A percentile compares a stretch with the other conserved stretches of the same genome.
Conservation (phyloP, 352 stramenopile species). For the Globisporangium yorkense region DNA sequence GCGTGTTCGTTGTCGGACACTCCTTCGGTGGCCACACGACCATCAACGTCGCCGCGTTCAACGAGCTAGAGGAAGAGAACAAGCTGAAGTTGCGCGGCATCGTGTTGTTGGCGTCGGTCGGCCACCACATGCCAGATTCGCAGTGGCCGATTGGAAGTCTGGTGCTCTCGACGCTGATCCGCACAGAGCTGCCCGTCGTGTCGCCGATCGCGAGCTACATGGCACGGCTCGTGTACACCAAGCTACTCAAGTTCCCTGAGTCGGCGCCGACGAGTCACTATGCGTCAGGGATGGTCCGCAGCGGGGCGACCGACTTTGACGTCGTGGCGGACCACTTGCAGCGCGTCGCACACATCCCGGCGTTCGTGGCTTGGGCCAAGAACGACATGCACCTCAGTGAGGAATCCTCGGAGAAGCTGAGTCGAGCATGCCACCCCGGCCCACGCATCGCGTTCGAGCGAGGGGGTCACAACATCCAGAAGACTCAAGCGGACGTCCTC, state of each 20-base stretch:
- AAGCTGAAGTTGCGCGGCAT: slow-evolving; percentile 6
- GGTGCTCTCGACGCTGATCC: slow-evolving; percentile 2
- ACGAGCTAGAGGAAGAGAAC: not conserved
- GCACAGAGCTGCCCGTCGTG: slow-evolving; percentile 3
- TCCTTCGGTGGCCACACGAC: slow-evolving; percentile 14
- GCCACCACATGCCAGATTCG: slow-evolving; percentile 3
- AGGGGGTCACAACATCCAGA: slow-evolving; percentile 71
- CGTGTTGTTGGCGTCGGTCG: slow-evolving; percentile 13
- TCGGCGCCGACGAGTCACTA: slow-evolving; percentile 39
- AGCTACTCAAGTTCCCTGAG: slow-evolving; percentile 39
- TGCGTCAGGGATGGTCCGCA: slow-evolving; percentile 43
- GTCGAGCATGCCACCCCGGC: slow-evolving; percentile 17
- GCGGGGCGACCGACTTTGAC: slow-evolving; percentile 41
- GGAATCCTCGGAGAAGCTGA: slow-evolving; percentile 5
- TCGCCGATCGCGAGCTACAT: not conserved
- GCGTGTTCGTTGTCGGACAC: slow-evolving; percentile 6
- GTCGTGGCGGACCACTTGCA: slow-evolving; percentile 26
- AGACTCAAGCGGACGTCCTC: slow-evolving; percentile 34
- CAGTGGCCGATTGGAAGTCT: slow-evolving; percentile 6
- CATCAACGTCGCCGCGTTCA: slow-evolving; percentile 34
- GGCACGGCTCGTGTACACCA: slow-evolving; percentile 26
- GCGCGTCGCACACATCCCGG: too few relatives aligned
- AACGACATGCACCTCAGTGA: slow-evolving; percentile 28
- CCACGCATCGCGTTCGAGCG: slow-evolving; percentile 39
- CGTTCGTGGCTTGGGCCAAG: slow-evolving; percentile 47